These are phyloP conservation scores for Candida koratica DNA, from an alignment of 805 yeast genomes.

Conservation along the genomic window DNA sequence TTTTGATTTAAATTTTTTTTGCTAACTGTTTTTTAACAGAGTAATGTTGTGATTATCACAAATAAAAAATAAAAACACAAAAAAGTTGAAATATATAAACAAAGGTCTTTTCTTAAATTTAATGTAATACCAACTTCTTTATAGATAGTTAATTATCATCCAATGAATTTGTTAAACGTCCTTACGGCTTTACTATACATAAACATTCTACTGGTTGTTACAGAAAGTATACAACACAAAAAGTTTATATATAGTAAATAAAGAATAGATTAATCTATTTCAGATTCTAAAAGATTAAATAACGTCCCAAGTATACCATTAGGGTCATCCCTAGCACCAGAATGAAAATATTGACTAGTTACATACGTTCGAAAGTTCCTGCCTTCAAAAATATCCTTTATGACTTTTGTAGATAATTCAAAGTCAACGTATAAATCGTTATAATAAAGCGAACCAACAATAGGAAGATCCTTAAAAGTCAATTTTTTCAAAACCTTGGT, in stretches of 20 bases:
- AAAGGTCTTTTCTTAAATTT: no score
- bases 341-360: slow-evolving; percentile 50
- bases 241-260: neutral
- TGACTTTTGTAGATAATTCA: slow-evolving; percentile 36
- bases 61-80: no score
- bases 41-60: no score
- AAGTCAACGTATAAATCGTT: slow-evolving; percentile 53
- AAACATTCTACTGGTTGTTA: no score
- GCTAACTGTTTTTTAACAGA: no score
- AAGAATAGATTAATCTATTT: slow-evolving; percentile 36
- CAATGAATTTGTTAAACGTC: no score
- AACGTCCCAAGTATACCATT: slow-evolving; percentile 37
- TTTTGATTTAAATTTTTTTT: no score
- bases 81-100: no score
- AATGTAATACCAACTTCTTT: no score
- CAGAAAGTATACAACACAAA: neutral
- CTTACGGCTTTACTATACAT: no score
- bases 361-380: slow-evolving; percentile 38
- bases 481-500: slow-evolving; percentile 24
- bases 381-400: slow-evolving; percentile 23
- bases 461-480: slow-evolving; percentile 35
- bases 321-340: slow-evolving; percentile 44
- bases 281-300: slow-evolving; percentile 38
- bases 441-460: slow-evolving; percentile 48
- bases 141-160: no score